These are phyloP conservation scores for Albifimbria verrucaria DNA, from an alignment of 2,329 filamentous ascomycete species.

Conservation along the genomic window DNA sequence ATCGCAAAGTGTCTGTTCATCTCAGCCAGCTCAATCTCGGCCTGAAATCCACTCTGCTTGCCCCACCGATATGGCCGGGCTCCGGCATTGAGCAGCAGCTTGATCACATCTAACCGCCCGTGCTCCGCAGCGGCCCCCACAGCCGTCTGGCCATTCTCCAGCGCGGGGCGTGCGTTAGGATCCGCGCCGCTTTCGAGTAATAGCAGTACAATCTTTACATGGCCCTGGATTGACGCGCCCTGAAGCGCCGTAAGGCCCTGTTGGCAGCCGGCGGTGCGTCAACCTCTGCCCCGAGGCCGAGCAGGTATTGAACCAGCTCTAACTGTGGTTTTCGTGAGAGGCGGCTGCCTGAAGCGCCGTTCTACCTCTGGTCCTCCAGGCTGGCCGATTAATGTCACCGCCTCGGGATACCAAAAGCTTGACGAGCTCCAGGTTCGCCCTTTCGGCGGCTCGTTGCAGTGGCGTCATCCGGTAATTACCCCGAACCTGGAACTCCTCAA, in stretches of 20 bases:
- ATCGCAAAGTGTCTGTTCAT: not conserved
- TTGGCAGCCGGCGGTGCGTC: not conserved
- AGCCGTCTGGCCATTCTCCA: not conserved
- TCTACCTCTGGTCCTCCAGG: not conserved
- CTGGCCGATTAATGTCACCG: not conserved
- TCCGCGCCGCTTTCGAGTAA: not conserved
- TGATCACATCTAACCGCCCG: not conserved
- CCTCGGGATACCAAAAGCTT: not conserved
- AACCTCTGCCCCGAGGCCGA: not conserved
- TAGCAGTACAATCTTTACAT: not conserved
- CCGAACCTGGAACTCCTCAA: not conserved
- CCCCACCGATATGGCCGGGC: not conserved
- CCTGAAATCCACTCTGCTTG: not conserved
- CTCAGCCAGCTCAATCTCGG: not conserved
- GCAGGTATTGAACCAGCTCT: not conserved
- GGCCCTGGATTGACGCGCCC: not conserved
- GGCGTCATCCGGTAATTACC: not conserved
- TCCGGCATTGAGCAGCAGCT: not conserved
- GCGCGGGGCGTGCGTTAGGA: not conserved
- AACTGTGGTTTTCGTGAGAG: not conserved
- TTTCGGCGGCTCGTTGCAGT: not conserved
- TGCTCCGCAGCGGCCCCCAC: not conserved
- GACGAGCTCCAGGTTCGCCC: not conserved
- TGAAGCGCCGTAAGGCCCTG: not conserved
- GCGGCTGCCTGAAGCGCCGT: not conserved